These are phyloP conservation scores for Kodamaea sp. DNA, from an alignment of 1,139 yeast genomes.

Conservation along the genomic window DNA sequence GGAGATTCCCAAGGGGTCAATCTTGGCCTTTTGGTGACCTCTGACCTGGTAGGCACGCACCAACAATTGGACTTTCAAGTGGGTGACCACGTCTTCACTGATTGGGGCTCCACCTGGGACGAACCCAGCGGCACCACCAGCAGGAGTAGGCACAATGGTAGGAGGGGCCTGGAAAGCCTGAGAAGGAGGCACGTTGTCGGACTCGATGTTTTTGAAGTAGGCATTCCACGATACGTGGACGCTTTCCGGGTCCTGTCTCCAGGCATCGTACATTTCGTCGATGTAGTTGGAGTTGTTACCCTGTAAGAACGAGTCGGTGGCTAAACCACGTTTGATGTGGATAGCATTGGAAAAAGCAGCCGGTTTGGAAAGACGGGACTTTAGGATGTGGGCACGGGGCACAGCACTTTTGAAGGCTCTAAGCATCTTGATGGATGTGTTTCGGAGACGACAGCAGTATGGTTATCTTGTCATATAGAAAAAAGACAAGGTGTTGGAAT, in stretches of 20 bases:
- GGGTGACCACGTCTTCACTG: slow-evolving; percentile 74
- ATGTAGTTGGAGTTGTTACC: slow-evolving; percentile 88
- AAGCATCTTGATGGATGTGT: slow-evolving; percentile 32
- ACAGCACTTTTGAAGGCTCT: slow-evolving; percentile 45
- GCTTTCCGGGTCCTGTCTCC: slow-evolving; percentile 85
- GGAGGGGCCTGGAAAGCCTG: slow-evolving; percentile 91
- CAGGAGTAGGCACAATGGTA: slow-evolving; percentile 71
- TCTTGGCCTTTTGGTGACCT: slow-evolving; percentile 94
- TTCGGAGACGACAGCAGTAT: slow-evolving; percentile 2
- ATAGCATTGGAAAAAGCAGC: slow-evolving; percentile 2
- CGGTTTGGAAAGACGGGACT: slow-evolving; percentile 16
- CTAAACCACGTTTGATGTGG: slow-evolving; percentile 22
- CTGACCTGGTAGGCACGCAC: slow-evolving; percentile 99
- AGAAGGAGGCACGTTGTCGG: slow-evolving; percentile 66
- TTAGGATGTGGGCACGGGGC: slow-evolving; percentile 34
- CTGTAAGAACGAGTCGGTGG: slow-evolving; percentile 73
- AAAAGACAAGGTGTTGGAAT: too few species aligned
- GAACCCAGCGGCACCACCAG: slow-evolving; percentile 69
- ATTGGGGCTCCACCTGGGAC: slow-evolving; percentile 50
- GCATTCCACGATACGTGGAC: slow-evolving; percentile 98
- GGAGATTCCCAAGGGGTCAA: slow-evolving; percentile 90
- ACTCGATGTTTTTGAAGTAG: slow-evolving; percentile 86
- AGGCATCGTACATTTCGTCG: slow-evolving; percentile 96
- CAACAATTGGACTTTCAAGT: slow-evolving; percentile 90
- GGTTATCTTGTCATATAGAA: too few species aligned